A percentile compares a stretch with the other conserved stretches of the same genome.
phyloP scores from a whole-genome alignment of 805 yeast species.

The Teunomyces panamensis region DNA sequence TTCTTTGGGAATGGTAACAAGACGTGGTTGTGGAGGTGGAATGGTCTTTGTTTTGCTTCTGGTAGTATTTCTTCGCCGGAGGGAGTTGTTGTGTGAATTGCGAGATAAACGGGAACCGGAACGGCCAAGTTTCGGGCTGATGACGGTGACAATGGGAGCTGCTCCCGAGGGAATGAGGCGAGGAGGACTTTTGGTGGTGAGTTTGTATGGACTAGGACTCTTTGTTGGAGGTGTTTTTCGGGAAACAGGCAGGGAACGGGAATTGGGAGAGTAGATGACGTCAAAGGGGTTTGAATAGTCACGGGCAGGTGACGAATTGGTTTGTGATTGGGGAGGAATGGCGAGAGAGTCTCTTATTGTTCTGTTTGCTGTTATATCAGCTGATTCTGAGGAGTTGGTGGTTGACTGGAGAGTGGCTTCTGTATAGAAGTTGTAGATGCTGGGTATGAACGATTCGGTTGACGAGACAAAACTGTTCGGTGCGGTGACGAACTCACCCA shows the following conservation, averaged over 20 bases:
- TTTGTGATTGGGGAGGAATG: neutral
- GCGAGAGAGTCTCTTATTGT: neutral
- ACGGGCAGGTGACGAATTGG: neutral
- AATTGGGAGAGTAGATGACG: constrained; percentile 17
- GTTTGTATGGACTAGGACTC: no score
- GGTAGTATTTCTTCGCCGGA: neutral
- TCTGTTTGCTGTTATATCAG: neutral
- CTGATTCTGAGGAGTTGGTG: constrained; percentile 1
- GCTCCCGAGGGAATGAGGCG: neutral
- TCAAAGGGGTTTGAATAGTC: constrained; percentile 27
- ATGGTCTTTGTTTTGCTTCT: neutral
- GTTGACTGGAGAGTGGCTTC: neutral
- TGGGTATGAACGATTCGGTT: constrained; percentile 3
- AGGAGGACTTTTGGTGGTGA: neutral
- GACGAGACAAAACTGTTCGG: constrained; percentile 4
- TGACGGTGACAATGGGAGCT: constrained; percentile 25
- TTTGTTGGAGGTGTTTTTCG: neutral
- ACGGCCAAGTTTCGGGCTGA: constrained; percentile 3
- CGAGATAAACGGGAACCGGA: neutral
- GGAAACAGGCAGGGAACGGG: neutral
- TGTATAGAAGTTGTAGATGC: constrained; percentile 6
- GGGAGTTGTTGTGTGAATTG: neutral
- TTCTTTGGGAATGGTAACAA: no score
- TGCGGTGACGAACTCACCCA: constrained; percentile 13
- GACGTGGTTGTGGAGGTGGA: no score